Percentiles rank a stretch among this genome's conserved stretches.
These are phyloP conservation scores for Steccherinum ochraceum DNA, from an alignment of 768 basidiomycete genomes.

Conservation along the genomic window DNA sequence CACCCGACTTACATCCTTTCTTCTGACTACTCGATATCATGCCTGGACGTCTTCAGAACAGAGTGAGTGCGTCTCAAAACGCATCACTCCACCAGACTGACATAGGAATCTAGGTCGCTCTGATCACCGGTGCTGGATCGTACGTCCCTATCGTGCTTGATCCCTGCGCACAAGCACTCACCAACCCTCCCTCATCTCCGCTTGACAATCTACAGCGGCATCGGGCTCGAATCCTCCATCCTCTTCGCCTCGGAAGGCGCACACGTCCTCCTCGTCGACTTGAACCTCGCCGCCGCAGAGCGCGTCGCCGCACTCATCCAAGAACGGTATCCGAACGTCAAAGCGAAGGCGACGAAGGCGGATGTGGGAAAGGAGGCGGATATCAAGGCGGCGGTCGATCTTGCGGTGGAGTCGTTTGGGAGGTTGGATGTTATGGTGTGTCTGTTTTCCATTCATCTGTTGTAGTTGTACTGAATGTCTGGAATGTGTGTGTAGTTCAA, in stretches of 20 bases:
- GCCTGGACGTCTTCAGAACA: constrained; percentile 29
- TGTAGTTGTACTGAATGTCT: background rate
- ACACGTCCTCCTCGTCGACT: constrained; percentile 82
- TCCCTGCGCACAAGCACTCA: constrained; percentile 22
- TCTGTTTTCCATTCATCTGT: constrained; percentile 2
- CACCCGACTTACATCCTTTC: background rate
- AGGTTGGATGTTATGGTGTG: constrained; percentile 90
- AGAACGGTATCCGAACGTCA: constrained; percentile 62
- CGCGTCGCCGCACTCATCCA: constrained; percentile 58
- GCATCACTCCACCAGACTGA: background rate
- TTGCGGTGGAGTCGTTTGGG: constrained; percentile 81
- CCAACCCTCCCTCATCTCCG: background rate
- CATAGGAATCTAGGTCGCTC: constrained; percentile 15
- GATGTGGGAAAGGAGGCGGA: constrained; percentile 90
- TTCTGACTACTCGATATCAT: constrained; percentile 14
- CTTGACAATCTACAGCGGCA: constrained; percentile 63
- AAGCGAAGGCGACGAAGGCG: constrained; percentile 62
- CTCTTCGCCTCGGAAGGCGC: constrained; percentile 95
- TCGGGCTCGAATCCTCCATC: constrained; percentile 93
- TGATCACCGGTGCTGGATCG: constrained; percentile 51
- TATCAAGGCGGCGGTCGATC: constrained; percentile 75
- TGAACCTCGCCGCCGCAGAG: constrained; percentile 72
- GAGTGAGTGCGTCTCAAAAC: constrained; percentile 18
- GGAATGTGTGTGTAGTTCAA: constrained; percentile 59
- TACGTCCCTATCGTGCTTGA: constrained; percentile 21